Conservation (phyloP, 768 basidiomycete genomes). For the Hemileccinum impolitum region DNA sequence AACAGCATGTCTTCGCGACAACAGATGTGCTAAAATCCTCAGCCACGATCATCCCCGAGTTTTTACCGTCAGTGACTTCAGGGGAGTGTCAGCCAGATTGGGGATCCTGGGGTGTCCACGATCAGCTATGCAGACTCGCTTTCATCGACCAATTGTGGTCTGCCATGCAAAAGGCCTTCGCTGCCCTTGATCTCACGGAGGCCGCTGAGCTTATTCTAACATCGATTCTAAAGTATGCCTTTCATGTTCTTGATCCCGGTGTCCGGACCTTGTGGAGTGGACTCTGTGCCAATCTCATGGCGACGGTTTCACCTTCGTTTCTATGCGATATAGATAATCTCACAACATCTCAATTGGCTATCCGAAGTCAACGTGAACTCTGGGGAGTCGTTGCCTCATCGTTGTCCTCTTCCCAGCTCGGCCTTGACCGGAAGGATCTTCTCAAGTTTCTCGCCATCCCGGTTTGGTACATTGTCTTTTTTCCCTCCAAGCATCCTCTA, state of each 20-base stretch:
- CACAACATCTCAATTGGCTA: slow-evolving; percentile 22
- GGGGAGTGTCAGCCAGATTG: slow-evolving; percentile 12
- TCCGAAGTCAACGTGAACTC: slow-evolving; percentile 34
- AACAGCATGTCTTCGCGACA: slow-evolving; percentile 34
- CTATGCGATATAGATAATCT: slow-evolving; percentile 33
- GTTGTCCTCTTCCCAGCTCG: slow-evolving; percentile 23
- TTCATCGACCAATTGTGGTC: slow-evolving; percentile 49
- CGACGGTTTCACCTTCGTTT: slow-evolving; percentile 38
- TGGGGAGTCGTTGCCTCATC: slow-evolving; percentile 46
- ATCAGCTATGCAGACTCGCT: slow-evolving; percentile 38
- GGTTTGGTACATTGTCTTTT: slow-evolving; percentile 36
- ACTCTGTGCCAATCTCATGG: slow-evolving; percentile 48
- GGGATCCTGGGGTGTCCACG: slow-evolving; percentile 20
- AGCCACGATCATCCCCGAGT: slow-evolving; percentile 34
- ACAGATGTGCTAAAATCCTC: slow-evolving; percentile 34
- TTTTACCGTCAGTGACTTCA: slow-evolving; percentile 26
- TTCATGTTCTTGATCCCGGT: slow-evolving; percentile 36
- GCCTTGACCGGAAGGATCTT: slow-evolving; percentile 39
- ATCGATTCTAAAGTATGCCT: slow-evolving; percentile 42
- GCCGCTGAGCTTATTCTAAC: slow-evolving; percentile 47
- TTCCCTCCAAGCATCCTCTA: neutral
- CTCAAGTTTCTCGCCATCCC: slow-evolving; percentile 46
- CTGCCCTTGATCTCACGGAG: slow-evolving; percentile 36
- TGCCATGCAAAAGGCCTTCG: slow-evolving; percentile 48
- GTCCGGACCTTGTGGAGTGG: slow-evolving; percentile 45